These are phyloP conservation scores for Gleditsia sinensis DNA, from an alignment of 306 rosid species.

Conservation along the genomic window DNA sequence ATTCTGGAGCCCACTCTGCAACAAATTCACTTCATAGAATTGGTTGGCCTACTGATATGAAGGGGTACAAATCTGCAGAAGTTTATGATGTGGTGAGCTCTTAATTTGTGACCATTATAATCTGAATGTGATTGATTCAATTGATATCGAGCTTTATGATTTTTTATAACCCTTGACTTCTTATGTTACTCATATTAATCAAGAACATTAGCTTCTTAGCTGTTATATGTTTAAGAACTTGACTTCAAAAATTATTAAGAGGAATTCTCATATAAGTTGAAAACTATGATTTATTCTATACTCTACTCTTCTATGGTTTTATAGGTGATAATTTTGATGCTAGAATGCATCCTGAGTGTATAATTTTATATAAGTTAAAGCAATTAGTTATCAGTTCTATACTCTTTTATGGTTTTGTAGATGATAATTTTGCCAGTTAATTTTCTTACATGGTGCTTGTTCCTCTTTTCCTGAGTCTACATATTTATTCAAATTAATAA, in stretches of 20 bases:
- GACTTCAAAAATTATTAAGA: neutral
- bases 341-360: slow-evolving; percentile 7
- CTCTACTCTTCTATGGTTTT: neutral
- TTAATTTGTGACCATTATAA: slow-evolving; percentile 20
- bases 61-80: slow-evolving; percentile 44
- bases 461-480: neutral
- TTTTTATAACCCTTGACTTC: neutral
- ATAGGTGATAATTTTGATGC: neutral
- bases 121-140: neutral
- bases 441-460: too few species aligned
- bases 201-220: slow-evolving; percentile 9
- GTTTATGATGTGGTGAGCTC: slow-evolving; percentile 74
- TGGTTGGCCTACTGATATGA: slow-evolving; percentile 68
- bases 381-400: too few species aligned
- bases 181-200: slow-evolving; percentile 6
- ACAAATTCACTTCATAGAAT: slow-evolving; percentile 94
- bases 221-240: slow-evolving; percentile 5
- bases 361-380: too few species aligned
- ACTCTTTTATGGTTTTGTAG: too few species aligned
- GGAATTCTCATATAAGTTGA: slow-evolving; percentile 3
- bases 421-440: too few species aligned
- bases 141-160: slow-evolving; percentile 27
- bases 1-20: slow-evolving; percentile 86
- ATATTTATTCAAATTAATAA: too few species aligned
- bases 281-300: neutral